phyloP scores from a whole-genome alignment of 306 rosid genomes.

The Vigna mungo region DNA sequence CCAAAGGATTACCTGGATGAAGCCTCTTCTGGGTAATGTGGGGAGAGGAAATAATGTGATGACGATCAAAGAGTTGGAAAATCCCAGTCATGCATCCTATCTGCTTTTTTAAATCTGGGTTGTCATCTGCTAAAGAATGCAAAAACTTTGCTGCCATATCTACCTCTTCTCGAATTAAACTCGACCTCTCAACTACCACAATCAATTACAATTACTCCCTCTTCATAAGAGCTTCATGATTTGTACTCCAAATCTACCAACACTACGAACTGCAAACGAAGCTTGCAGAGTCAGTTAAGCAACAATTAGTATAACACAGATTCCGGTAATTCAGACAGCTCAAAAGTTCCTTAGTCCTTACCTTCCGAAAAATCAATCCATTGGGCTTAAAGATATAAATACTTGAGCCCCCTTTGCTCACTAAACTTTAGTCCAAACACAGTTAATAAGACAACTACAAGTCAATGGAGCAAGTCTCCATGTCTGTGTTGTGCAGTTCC shows the following conservation, averaged over 20 bases:
- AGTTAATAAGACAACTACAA: conserved; percentile 30
- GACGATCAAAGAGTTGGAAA: conserved; percentile 77
- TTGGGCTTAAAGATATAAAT: conserved; percentile 17
- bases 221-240: conserved; percentile 40
- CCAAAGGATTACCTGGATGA: conserved; percentile 55
- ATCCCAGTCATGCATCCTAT: conserved; percentile 86
- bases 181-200: conserved; percentile 39
- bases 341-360: conserved; percentile 13
- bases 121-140: conserved; percentile 81
- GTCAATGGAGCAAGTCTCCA: conserved; percentile 39
- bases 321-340: conserved; percentile 44
- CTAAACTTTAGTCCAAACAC: conserved; percentile 28
- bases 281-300: conserved; percentile 22
- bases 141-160: conserved; percentile 81
- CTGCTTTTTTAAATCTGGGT: conserved; percentile 80
- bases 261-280: conserved; percentile 31
- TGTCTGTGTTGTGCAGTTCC: conserved; percentile 8
- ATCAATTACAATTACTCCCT: conserved; percentile 35
- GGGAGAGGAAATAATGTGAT: conserved; percentile 54
- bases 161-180: conserved; percentile 35
- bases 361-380: conserved; percentile 35
- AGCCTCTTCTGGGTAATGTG: conserved; percentile 62
- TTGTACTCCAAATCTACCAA: conserved; percentile 37
- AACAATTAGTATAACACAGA: conserved; percentile 7
- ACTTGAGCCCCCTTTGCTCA: conserved; percentile 21